Base-by-base conservation (phyloP, 768 basidiomycete species). In the Neoboletus magnificus region DNA sequence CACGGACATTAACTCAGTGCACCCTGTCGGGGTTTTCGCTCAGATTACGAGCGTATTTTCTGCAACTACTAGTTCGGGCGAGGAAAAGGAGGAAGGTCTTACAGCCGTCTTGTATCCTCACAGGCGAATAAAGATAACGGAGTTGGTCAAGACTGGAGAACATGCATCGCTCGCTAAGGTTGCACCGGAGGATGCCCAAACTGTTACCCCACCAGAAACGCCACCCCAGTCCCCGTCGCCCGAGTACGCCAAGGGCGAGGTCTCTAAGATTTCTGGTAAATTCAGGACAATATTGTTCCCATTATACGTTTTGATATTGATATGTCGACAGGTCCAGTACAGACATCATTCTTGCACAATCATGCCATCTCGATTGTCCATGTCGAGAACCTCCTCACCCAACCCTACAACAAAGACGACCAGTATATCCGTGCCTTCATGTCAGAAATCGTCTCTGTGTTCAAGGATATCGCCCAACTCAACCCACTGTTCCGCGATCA, bases 401-500 rank as follows among this genome's bases (percentile, higher is more conserved):
- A 87, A 58, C 84, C 92, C 0, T 95, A 88, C 77, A 85, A 87
- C 76, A 92, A 95, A 69, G 91, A 94, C 70, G 87, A 94, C 73
- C 94, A 97, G 70, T 89, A 95, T 71, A 87, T 96, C 62, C 89
- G 93, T 27, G 96, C 96, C 5, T 91, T 97, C 73, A 95, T 93
- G 84, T 87, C 88, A 41, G 96, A 98, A 73, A 93, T 98, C 56
- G 89, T 98, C 61, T 88, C 90, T 43, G 93, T 95, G 37, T 98
- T 98, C 83, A 98, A 98, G 77, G 95, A 98, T 67, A 97, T 98
- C 56, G 95, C 95, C 0, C 92, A 95, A 70, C 82, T 98, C 41
- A 96, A 97, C 72, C 94, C 94, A 2, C 84, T 98, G 61, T 98
- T 98, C 86, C 89, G 95, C 41, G 96, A 98, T 76, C 95, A 98